Conservation (phyloP, 2,329 filamentous ascomycete genomes). For the Diaporthe velutina region DNA sequence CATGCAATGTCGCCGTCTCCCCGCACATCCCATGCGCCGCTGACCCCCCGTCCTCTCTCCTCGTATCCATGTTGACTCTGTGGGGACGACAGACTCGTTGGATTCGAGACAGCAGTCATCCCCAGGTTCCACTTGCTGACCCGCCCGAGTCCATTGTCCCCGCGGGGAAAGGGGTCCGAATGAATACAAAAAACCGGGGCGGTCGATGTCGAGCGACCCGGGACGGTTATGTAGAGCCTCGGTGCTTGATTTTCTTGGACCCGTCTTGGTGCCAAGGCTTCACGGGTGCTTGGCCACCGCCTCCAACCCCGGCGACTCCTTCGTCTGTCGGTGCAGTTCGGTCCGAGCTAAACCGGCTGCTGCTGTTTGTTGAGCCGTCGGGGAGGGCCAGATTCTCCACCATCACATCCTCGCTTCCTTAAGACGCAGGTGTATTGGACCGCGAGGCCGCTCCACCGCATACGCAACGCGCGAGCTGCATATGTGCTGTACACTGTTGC, state of each 20-base stretch:
- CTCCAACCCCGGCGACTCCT: not conserved
- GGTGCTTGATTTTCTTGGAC: slow-evolving; percentile 30
- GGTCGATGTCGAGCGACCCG: slow-evolving; percentile 18
- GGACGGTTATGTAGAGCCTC: slow-evolving; percentile 6
- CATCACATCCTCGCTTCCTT: slow-evolving; percentile 18
- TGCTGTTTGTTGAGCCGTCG: slow-evolving; percentile 7
- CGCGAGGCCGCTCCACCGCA: not conserved
- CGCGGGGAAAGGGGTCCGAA: slow-evolving; percentile 31
- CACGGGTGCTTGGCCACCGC: slow-evolving; percentile 21
- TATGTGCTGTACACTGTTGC: not conserved
- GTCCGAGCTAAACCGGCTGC: slow-evolving; percentile 35
- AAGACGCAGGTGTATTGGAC: slow-evolving; percentile 11
- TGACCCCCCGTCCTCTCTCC: not conserved
- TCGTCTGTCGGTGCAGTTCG: slow-evolving; percentile 37
- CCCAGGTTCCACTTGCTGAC: slow-evolving; percentile 13
- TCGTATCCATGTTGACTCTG: slow-evolving; percentile 15
- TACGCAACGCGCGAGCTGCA: not conserved
- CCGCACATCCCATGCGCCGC: not conserved
- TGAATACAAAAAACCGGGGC: slow-evolving; percentile 25
- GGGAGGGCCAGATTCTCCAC: slow-evolving; percentile 37
- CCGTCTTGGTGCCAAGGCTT: slow-evolving; percentile 29
- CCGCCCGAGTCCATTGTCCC: slow-evolving; percentile 18
- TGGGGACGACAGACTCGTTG: slow-evolving; percentile 2
- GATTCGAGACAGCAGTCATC: not conserved
- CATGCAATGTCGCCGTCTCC: not conserved